These are phyloP conservation scores for Rubia tinctorum DNA, from an alignment of 305 asterid species.

Conservation along the genomic window DNA sequence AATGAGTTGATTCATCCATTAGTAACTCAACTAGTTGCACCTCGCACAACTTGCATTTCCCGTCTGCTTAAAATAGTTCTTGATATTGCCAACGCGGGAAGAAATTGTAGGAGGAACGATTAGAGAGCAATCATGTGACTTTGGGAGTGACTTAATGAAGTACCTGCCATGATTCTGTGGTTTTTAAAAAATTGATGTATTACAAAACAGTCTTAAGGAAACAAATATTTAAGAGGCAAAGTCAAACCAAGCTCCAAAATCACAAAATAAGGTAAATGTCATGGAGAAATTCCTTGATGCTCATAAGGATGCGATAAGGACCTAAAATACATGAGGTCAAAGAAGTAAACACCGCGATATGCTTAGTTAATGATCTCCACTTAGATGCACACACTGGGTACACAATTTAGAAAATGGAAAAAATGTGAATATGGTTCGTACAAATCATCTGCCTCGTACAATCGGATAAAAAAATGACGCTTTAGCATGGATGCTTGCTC, in stretches of 20 bases:
- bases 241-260: not conserved
- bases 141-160: constrained; percentile 94
- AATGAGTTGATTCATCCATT: constrained; percentile 61
- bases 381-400: too few species aligned
- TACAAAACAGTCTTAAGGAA: not conserved
- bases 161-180: constrained; percentile 92
- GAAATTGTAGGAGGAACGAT: constrained; percentile 67
- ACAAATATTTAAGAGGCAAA: not conserved
- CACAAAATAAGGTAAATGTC: too few species aligned
- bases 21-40: constrained; percentile 35
- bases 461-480: too few species aligned
- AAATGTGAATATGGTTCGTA: too few species aligned
- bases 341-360: too few species aligned
- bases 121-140: constrained; percentile 92
- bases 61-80: constrained; percentile 61
- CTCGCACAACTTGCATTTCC: constrained; percentile 75
- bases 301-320: too few species aligned
- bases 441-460: too few species aligned
- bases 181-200: constrained; percentile 68
- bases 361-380: too few species aligned
- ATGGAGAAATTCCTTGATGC: too few species aligned
- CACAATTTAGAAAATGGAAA: too few species aligned
- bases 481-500: too few species aligned
- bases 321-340: too few species aligned
- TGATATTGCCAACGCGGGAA: constrained; percentile 64